phyloP scores from a whole-genome alignment of 441 rosid genomes.

The Syzygium syzygioides region DNA sequence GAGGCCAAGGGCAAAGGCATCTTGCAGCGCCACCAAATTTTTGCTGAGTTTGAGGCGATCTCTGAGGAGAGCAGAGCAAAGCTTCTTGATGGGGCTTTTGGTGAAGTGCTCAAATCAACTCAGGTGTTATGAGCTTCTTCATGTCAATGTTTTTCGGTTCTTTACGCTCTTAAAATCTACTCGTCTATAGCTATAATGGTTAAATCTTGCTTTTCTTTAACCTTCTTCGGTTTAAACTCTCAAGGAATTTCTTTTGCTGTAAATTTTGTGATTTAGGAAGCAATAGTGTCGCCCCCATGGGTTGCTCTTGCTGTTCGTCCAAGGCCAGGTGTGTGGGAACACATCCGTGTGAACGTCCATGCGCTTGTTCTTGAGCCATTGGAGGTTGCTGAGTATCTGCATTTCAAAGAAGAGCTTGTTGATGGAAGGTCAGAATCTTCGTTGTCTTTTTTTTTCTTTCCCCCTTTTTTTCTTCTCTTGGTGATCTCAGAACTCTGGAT shows the following conservation, averaged over 20 bases:
- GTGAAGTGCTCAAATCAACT: constrained; percentile 61
- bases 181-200: not conserved
- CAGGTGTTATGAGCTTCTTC: constrained; percentile 36
- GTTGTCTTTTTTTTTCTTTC: not conserved
- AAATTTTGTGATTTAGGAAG: constrained; percentile 47
- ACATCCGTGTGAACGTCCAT: constrained; percentile 74
- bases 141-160: not conserved
- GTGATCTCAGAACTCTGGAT: not conserved
- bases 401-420: constrained; percentile 86
- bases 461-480: not conserved
- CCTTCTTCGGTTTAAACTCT: not conserved
- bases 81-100: constrained; percentile 59
- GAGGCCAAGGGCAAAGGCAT: constrained; percentile 83
- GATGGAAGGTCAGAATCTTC: constrained; percentile 53
- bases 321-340: constrained; percentile 96
- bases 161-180: not conserved
- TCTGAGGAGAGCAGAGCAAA: constrained; percentile 55
- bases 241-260: not conserved
- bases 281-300: constrained; percentile 83
- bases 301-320: constrained; percentile 91
- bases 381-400: constrained; percentile 65
- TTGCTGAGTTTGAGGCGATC: constrained; percentile 75
- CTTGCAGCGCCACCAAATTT: constrained; percentile 69
- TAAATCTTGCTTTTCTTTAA: not conserved
- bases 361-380: constrained; percentile 80